Evolutionary conservation across 2,329 filamentous ascomycete genomes (phyloP), one percentile per base, ranked within the genome.

Genomic region (Chrysoporthe austroafricana): DNA sequence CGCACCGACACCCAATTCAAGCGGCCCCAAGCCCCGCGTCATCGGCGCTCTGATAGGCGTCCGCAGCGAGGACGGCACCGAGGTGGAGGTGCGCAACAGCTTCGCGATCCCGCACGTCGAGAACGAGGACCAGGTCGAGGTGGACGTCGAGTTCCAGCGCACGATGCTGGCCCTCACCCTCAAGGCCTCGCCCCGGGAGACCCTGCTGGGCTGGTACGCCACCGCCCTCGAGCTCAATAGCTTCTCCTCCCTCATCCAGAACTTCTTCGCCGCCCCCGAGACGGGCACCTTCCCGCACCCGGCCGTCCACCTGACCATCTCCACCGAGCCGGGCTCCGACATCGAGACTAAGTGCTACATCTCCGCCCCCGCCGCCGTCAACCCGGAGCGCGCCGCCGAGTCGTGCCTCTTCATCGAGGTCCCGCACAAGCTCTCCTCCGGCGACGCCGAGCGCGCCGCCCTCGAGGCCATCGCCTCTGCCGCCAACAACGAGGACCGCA

Each of bases 91-190:
- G 76, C 90, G 93, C 78, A 96, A 93, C 77, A 95, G 93, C 84
- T 99, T 99, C 80, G 96, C 96, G 73, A 97, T 99, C 77, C 94
- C 95, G 73, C 96, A 99, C 85, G 98, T 95, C 74, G 96, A 99
- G 84, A 97, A 95, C 74, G 92, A 94, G 79, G 96, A 99, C 82
- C 96, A 99, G 82, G 96, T 99, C 76, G 96, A 99, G 82, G 96
- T 99, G 72, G 96, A 99, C 79, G 97, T 99, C 87, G 96, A 99
- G 82, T 99, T 98, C 83, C 96, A 99, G 84, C 98, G 98, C 88
- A 94, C 95, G 81, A 99, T 99, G 96, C 90, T 98, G 68, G 91
- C 92, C 69, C 85, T 99, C 74, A 95, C 97, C 79, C 89, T 98
- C 74, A 95, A 95, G 83, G 95, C 94, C 67, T 92, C 94, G 80